Base-by-base conservation (phyloP, 23 red algal species). In the Chondrus crispus region DNA sequence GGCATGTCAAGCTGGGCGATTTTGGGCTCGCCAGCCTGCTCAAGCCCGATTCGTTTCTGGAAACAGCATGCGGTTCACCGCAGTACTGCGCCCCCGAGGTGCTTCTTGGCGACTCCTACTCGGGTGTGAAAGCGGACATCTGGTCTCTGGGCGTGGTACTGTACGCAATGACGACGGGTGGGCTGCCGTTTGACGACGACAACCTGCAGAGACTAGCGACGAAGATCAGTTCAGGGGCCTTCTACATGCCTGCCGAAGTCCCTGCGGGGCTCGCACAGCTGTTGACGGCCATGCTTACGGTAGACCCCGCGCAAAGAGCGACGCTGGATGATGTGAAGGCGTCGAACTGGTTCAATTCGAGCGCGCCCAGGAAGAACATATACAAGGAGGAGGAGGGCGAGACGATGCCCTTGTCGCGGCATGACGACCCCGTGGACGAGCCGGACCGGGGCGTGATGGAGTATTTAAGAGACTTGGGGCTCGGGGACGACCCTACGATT, bases 71-170 rank as follows among this genome's bases (percentile, higher is more conserved):
- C 47, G 96, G 96, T n/a, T 93, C 93, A n/a, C 96, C 96, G 53
- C 93, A 95, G 38, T 98, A 98, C 86, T 92, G 90, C 44, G 93
- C 96, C 10, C 96, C 96, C 8, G 96, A 98, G 82, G 91, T 98
- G 37, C 53, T 98, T 41, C 63, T 57, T 5, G 90, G 90, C 24
- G 84, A 95, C 40, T 60, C 88, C 52, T 98, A 98, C 74, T 88
- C 92, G 26, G 96, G 93, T 1, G 39, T 88, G 54, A 74, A 92
- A 28, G 85, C 85, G 19, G 96, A 98, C 50, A 69, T 93, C 10
- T 98, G 96, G 96, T 93, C 88, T 13, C 93, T 90, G 38, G 96
- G 96, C 22, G 89, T 98, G 30, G 93, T 98, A 74, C 74, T 98
- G 79, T 98, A 93, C 81, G 93, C 93, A 10, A 88, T 98, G 93